Conservation (phyloP, 306 rosid species). For the Malus orientalis region DNA sequence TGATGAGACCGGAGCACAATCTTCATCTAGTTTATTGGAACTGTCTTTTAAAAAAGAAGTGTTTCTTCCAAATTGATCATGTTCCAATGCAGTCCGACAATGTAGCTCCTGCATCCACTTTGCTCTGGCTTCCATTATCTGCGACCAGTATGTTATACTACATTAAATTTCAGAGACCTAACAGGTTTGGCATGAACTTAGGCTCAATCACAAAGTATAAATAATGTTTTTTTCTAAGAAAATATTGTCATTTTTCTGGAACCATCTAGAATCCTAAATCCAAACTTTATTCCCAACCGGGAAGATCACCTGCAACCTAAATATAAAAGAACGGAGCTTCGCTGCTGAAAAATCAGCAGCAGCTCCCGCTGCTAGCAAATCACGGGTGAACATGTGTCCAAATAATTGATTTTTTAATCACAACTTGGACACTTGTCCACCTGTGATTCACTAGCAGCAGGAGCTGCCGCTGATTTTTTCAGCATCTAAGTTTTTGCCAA, state of each 20-base stretch:
- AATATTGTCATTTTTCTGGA: neutral
- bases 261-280: neutral
- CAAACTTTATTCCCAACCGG: neutral
- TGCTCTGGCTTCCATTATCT: conserved; percentile 83
- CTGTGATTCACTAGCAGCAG: too few species aligned
- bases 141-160: conserved; percentile 20
- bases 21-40: conserved; percentile 28
- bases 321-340: too few species aligned
- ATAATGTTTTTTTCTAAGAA: neutral
- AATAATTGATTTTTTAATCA: too few species aligned
- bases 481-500: neutral
- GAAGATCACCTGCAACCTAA: neutral
- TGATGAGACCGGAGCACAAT: conserved; percentile 25
- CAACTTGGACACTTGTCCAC: too few species aligned
- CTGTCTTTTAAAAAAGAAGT: conserved; percentile 33
- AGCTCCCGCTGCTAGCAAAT: too few species aligned
- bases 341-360: too few species aligned
- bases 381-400: too few species aligned
- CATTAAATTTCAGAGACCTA: neutral
- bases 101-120: conserved; percentile 97
- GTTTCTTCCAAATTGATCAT: conserved; percentile 43
- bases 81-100: conserved; percentile 45
- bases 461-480: too few species aligned
- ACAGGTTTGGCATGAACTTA: neutral
- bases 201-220: neutral